Evolutionary conservation across 148 eudicot species (phyloP).

Genomic region (Arbutus unedo): DNA sequence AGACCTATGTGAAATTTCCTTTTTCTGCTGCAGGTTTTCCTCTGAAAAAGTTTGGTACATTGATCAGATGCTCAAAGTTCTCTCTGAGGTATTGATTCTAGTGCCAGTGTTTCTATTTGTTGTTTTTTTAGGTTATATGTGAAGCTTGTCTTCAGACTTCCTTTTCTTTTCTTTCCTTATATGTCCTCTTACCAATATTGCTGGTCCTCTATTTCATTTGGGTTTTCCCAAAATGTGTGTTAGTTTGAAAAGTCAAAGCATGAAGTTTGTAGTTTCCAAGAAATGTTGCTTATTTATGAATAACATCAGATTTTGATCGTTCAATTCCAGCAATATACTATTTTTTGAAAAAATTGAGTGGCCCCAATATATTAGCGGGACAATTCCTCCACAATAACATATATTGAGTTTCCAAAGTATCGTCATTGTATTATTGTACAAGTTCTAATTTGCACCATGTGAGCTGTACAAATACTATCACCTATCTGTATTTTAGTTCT

Average conservation of each 20-base stretch:
- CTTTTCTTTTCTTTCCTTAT: neutral
- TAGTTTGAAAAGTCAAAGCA: neutral
- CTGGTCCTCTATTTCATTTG: too few species aligned
- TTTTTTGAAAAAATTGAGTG: neutral
- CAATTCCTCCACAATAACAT: neutral
- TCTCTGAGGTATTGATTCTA: constrained; percentile 66
- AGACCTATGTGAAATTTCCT: neutral
- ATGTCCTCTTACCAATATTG: neutral
- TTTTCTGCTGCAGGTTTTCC: constrained; percentile 61
- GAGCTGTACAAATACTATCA: neutral
- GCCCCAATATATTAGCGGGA: neutral
- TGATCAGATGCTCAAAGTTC: constrained; percentile 99
- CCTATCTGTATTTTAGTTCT: neutral
- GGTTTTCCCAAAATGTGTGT: neutral
- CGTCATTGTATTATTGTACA: neutral
- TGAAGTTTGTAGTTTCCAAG: neutral
- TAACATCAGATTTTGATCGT: neutral
- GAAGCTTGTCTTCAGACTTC: constrained; percentile 13
- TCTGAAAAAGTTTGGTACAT: constrained; percentile 91
- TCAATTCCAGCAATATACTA: neutral
- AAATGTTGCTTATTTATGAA: neutral
- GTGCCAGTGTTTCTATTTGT: constrained; percentile 6
- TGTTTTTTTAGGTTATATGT: constrained; percentile 7
- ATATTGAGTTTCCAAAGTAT: neutral
- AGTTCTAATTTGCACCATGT: neutral